Evolutionary conservation across 176 grass and related monocot species (phyloP), one percentile per base, ranked within the genome.

Genomic region (Triticum dicoccoides): DNA sequence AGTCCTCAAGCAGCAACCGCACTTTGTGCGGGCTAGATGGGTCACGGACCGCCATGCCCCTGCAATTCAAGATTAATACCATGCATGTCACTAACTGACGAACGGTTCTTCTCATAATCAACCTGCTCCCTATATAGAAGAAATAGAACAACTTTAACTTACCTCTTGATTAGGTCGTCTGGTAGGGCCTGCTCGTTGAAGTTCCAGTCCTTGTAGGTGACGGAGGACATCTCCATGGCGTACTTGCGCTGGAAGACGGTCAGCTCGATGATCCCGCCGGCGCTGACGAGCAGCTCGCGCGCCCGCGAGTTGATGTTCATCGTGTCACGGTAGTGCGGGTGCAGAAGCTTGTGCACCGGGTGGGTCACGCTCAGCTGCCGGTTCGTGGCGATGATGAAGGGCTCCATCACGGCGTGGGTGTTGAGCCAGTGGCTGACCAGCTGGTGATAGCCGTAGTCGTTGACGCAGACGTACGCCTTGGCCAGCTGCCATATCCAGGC

Each of bases 21-120:
- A 82, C 86, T 74, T 95, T 90, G 89, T 77, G 81, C 2, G 85
- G 79, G 73, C 67, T 84, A 5, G 89, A 75, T 4, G 80, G 83
- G n/a, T 88, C 89, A 0, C 11, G 3, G 6, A 80, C 89, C 0
- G 75, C 86, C 15, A 82, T 54, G 37, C 87, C 84, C 18, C 84
- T 86, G 54, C 13, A 75, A 29, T 24, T 54, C 51, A 54, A n/a
- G n/a, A n/a, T n/a, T n/a, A n/a, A n/a, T n/a, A n/a, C n/a, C n/a
- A n/a, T n/a, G n/a, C n/a, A n/a, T n/a, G 25, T n/a, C 18, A 67
- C 6, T 18, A 30, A 35, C n/a, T 72, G n/a, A 41, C 20, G 0
- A 39, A 10, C 7, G 29, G 66, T 37, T 72, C 69, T 41, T 72
- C 33, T 4, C 32, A 38, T 38, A 0, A 44, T 44, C 41, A 4